Evolutionary conservation across 352 stramenopile genomes (phyloP), one percentile per base, ranked within the genome.

Genomic region (Phytopythium oedochilum): DNA sequence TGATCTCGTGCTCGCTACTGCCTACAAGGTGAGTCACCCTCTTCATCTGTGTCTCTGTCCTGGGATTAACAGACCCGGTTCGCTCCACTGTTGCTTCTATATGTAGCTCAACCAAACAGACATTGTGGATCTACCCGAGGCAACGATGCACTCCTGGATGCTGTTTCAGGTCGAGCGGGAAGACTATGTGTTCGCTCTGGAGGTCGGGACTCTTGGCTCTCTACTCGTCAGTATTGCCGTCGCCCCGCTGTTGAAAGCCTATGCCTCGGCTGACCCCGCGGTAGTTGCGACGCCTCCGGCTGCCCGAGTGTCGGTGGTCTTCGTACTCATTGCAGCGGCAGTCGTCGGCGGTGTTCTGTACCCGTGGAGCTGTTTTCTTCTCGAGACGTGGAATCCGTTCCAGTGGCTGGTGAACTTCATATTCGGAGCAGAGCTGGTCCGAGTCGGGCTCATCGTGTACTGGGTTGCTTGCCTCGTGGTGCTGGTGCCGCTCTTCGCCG

Each of bases 311-410:
- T 70, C 48, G 15, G 7, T 70, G 4, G 48, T 42, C 11, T 83
- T 89, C 45, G 29, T 75, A 11, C n/a, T 60, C 2, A 74, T 53
- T 35, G 60, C 63, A 36, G 55, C 51, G 11, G 58, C 61, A 15
- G 64, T 83, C 4, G 55, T 86, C 10, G 64, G 55, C 7, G 43
- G 53, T 0, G 28, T 85, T 22, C 53, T 89, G 28, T 88, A 88
- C 46, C 76, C 76, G 17, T 92, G 75, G 81, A 87, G 71, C 17
- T 83, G 66, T 18, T 60, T 89, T 23, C 78, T 90, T 6, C 68
- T 94, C 28, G 46, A 78, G 32, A 86, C 71, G 18, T 70, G 55
- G 60, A 88, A 89, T 38, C 78, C 81, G 5, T 66, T 86, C 15
- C 50, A 29, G 15, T 92, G 82, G 82, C 64, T 94, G 2, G 23